Base-by-base conservation (phyloP, 176 grass and related monocot species). In the Carex pumila region DNA sequence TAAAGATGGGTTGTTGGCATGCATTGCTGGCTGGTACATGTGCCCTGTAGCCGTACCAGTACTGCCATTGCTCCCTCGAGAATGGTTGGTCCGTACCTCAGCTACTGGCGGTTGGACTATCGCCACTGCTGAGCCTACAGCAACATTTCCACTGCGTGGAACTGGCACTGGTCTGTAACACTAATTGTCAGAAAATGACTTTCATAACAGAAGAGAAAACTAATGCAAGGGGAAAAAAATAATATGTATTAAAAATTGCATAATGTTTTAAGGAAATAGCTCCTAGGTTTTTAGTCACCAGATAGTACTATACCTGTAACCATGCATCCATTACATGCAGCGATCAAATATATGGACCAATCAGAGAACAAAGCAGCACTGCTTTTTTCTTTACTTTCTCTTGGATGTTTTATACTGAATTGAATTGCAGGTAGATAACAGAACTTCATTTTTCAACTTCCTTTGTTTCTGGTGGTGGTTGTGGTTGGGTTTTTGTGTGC, bases 1-100 rank as follows among this genome's bases (percentile, higher is more conserved):
- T 62, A 65, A 66, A 66, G 81, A 66, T 66, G 81, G 81, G 43
- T 41, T 61, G 15, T 64, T 81, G 79, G 60, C 79, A 81, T 83
- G 61, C 41, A 52, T 5, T 31, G 61, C 13, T 19, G 30, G 81
- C 12, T 83, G 81, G 63, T 69, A 83, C 47, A 66, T 65, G 58
- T 83, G 81, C 25, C 60, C 58, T 32, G 81, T 30, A 45, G 39
- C 18, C 7, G 15, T 64, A 50, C n/a, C 45, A 54, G 34, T 83
- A 66, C 60, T 66, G 25, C 22, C 21, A 66, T 21, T 66, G 41
- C 41, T 67, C 14, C 60, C 61, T 52, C 81, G 58, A 47, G 61
- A 66, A 66, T 83, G 58, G 81, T 47, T 64, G 7, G 43, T 21
- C 3, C 61, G 81, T 64, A 64, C 79, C 58, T 81, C 58, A 49